Evolutionary conservation across 331 rosid genomes (phyloP).

Genomic region (Acacia pycnantha): DNA sequence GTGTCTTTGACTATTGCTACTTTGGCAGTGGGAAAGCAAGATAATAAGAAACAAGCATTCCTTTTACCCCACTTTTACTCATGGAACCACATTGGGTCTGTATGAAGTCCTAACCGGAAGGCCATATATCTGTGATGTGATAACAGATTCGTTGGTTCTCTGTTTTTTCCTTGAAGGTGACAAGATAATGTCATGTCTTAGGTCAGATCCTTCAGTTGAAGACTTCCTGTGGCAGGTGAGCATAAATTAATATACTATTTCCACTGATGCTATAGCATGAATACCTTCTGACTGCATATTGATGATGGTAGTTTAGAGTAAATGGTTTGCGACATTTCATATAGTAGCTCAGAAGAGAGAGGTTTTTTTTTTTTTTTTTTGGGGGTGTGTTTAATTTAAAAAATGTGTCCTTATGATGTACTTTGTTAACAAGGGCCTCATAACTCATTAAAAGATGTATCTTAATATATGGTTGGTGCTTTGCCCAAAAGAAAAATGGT

Average conservation of each 20-base stretch:
- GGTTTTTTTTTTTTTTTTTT: neutral
- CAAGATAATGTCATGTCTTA: conserved; percentile 55
- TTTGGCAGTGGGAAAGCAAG: conserved; percentile 77
- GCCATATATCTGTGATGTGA: conserved; percentile 69
- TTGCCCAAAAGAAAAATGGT: neutral
- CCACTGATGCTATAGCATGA: conserved; percentile 6
- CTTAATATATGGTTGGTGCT: conserved; percentile 1
- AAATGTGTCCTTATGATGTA: neutral
- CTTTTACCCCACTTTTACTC: conserved; percentile 73
- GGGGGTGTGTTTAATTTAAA: neutral
- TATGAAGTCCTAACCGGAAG: conserved; percentile 83
- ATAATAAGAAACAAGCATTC: conserved; percentile 53
- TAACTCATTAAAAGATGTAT: neutral
- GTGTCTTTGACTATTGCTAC: conserved; percentile 15
- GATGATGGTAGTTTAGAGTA: neutral
- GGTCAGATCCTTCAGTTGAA: conserved; percentile 66
- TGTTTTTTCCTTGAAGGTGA: conserved; percentile 63
- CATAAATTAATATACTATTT: conserved; percentile 17
- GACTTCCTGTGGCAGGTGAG: conserved; percentile 93
- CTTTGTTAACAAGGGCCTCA: neutral
- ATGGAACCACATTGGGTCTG: conserved; percentile 88
- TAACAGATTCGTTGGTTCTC: conserved; percentile 67
- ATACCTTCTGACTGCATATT: conserved; percentile 14
- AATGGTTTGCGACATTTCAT: neutral
- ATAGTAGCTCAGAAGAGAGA: neutral